A percentile compares a stretch with the other conserved stretches of the same genome.
phyloP scores from a whole-genome alignment of 2,329 filamentous ascomycete genomes.

The Colletotrichum godetiae region DNA sequence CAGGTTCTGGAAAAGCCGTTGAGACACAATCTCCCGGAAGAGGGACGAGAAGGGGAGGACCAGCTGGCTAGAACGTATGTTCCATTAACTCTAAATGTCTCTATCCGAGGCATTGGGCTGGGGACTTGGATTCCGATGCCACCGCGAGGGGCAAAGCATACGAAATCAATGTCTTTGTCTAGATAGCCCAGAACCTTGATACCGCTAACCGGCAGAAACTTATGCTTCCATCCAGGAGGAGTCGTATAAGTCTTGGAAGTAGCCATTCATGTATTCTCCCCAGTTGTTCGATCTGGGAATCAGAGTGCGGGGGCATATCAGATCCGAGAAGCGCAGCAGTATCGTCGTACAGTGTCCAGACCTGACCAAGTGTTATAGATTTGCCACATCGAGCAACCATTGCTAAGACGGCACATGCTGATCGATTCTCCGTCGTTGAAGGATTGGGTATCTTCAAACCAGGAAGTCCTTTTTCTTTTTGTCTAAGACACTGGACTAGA shows the following conservation, averaged over 20 bases:
- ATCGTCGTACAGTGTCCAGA: not conserved
- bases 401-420: not conserved
- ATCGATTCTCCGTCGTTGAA: not conserved
- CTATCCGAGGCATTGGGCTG: no score
- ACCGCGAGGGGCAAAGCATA: not conserved
- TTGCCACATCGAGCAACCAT: no score
- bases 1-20: slow-evolving; percentile 8
- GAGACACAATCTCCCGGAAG: not conserved
- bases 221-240: not conserved
- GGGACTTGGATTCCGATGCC: not conserved
- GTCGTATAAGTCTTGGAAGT: not conserved
- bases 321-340: not conserved
- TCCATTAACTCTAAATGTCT: not conserved
- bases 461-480: not conserved
- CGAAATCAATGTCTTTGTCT: not conserved
- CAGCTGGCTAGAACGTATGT: not conserved
- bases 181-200: not conserved
- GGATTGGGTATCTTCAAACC: not conserved
- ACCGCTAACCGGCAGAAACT: not conserved
- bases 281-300: not conserved
- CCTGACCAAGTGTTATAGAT: not conserved
- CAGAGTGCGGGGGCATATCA: not conserved
- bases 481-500: slow-evolving; percentile 6
- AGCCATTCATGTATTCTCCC: not conserved
- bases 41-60: not conserved